phyloP scores from a whole-genome alignment of 163 green algal genomes.

The Chlorella variabilis region DNA sequence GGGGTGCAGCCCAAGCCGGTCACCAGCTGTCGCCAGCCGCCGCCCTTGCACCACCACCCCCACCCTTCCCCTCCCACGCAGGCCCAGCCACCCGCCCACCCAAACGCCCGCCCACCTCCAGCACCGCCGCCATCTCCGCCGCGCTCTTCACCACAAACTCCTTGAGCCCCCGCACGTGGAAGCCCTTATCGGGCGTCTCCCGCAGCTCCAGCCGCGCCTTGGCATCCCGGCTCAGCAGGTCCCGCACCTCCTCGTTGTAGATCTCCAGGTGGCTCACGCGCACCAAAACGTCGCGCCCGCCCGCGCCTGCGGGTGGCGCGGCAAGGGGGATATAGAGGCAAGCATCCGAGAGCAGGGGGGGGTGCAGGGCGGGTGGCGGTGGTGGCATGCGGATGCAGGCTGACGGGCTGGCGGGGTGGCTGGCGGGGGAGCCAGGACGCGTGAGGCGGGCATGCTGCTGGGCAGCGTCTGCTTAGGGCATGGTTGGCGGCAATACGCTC shows the following conservation, averaged over 20 bases:
- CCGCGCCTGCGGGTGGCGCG: slow-evolving; percentile 8
- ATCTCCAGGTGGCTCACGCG: slow-evolving; percentile 93
- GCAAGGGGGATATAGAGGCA: too few species aligned
- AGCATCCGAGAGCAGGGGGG: too few species aligned
- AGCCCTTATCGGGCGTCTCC: slow-evolving; percentile 39
- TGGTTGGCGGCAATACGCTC: too few species aligned
- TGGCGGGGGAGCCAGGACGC: too few species aligned
- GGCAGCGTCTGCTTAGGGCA: too few species aligned
- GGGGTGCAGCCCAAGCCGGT: too few species aligned
- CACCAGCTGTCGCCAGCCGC: too few species aligned
- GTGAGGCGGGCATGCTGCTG: too few species aligned
- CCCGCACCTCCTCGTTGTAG: slow-evolving; percentile 88
- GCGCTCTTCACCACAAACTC: slow-evolving; percentile 65
- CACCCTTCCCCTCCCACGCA: neutral
- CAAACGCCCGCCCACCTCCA: slow-evolving; percentile 64
- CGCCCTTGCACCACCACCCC: too few species aligned
- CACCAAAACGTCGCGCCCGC: slow-evolving; percentile 69
- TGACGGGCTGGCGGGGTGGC: too few species aligned
- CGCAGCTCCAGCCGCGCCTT: slow-evolving; percentile 49
- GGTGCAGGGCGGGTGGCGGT: too few species aligned
- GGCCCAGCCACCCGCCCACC: slow-evolving; percentile 36
- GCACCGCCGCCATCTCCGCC: slow-evolving; percentile 65
- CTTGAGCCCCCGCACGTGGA: slow-evolving; percentile 47
- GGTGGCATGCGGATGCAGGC: too few species aligned
- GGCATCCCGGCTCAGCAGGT: slow-evolving; percentile 58